Conservation (phyloP, 2,329 filamentous ascomycete genomes). For the Apiospora sp. region DNA sequence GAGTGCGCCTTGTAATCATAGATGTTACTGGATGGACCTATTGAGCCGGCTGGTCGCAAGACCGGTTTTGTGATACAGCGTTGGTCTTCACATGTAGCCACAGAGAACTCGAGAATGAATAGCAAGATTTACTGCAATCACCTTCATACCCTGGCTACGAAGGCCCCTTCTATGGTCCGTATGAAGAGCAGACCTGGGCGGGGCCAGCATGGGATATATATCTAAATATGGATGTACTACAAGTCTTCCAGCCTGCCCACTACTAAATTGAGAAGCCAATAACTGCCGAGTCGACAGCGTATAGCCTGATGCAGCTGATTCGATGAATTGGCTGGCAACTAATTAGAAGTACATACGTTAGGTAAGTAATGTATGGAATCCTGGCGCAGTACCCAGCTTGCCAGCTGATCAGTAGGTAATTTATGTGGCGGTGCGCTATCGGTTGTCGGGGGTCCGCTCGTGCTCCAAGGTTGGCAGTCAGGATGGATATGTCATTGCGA, state of each 20-base stretch:
- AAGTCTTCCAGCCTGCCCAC: background rate
- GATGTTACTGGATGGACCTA: background rate
- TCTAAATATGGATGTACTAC: background rate
- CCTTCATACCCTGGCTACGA: background rate
- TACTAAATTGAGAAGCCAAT: background rate
- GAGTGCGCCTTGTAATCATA: constrained; percentile 8
- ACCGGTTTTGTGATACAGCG: background rate
- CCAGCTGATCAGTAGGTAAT: background rate
- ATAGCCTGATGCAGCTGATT: background rate
- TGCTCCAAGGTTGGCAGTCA: background rate
- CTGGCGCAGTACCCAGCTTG: background rate
- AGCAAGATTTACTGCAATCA: background rate
- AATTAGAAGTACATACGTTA: background rate
- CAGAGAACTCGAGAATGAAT: background rate
- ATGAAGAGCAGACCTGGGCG: background rate
- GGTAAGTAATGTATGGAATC: background rate
- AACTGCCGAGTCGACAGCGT: background rate
- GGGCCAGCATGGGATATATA: background rate
- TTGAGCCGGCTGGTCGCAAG: background rate
- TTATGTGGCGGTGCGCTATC: constrained; percentile 15
- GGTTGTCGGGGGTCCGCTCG: background rate
- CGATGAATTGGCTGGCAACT: background rate
- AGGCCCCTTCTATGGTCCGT: background rate
- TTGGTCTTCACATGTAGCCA: background rate
- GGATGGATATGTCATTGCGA: background rate